phyloP scores from a whole-genome alignment of 257 asterid genomes.

The Capsicum baccatum region DNA sequence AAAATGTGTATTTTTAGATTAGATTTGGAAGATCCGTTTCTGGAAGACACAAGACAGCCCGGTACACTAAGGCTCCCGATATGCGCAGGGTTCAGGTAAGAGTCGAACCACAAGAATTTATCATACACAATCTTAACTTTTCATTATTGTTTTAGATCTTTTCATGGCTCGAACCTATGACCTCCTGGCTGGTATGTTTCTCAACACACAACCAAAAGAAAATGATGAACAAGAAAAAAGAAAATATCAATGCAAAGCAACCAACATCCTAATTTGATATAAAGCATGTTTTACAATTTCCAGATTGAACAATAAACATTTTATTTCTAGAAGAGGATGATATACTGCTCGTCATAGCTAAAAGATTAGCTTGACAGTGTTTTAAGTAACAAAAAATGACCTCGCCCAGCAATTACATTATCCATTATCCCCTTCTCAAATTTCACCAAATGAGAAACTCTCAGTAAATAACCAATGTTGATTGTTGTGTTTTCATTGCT shows the following conservation, averaged over 20 bases:
- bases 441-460: background rate
- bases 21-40: too few relatives aligned
- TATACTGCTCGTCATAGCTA: background rate
- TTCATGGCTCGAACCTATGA: background rate
- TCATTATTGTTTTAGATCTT: background rate
- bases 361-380: background rate
- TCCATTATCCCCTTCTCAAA: background rate
- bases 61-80: too few relatives aligned
- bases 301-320: background rate
- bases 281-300: background rate
- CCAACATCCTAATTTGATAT: background rate
- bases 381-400: background rate
- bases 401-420: background rate
- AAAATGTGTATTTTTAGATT: background rate
- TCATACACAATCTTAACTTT: background rate
- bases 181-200: too few relatives aligned
- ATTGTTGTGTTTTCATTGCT: slow-evolving; percentile 37
- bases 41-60: too few relatives aligned
- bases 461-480: background rate
- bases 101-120: too few relatives aligned
- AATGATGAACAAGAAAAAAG: background rate
- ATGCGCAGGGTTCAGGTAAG: too few relatives aligned
- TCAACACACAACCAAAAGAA: background rate
- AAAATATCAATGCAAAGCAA: background rate
- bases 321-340: slow-evolving; percentile 12